Conservation (phyloP, 129 eudicot genomes). For the Dittrichia graveolens region DNA sequence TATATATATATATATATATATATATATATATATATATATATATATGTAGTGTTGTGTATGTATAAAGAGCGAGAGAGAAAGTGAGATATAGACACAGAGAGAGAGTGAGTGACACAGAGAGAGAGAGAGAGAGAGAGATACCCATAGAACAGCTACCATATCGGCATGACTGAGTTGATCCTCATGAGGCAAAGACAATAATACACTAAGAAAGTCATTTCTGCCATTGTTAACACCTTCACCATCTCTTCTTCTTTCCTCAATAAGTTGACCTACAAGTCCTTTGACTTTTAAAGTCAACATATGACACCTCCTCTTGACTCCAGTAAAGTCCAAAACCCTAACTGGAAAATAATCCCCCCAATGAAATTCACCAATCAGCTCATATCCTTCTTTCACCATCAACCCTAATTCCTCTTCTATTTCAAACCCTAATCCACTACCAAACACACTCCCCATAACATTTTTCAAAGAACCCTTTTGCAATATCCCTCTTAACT, state of each 20-base stretch:
- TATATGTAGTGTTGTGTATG: neutral
- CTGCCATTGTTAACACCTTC: slow-evolving; percentile 20
- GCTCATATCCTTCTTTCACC: slow-evolving; percentile 83
- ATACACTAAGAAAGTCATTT: slow-evolving; percentile 74
- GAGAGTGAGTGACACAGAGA: slow-evolving; percentile 32
- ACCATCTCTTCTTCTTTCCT: slow-evolving; percentile 47
- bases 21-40: neutral
- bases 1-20: too few relatives aligned
- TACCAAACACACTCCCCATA: slow-evolving; percentile 79
- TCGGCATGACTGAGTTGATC: slow-evolving; percentile 70
- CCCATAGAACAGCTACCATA: slow-evolving; percentile 84
- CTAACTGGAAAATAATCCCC: slow-evolving; percentile 65
- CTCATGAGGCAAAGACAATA: slow-evolving; percentile 71
- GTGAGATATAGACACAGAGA: slow-evolving; percentile 39
- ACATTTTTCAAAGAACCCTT: slow-evolving; percentile 65
- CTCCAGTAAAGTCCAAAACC: slow-evolving; percentile 66
- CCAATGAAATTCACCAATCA: slow-evolving; percentile 73
- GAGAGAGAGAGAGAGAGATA: slow-evolving; percentile 34
- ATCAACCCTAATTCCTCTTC: slow-evolving; percentile 57
- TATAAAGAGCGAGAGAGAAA: slow-evolving; percentile 22
- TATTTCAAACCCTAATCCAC: slow-evolving; percentile 46
- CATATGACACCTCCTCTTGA: slow-evolving; percentile 67
- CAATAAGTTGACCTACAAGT: slow-evolving; percentile 52
- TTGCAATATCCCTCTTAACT: slow-evolving; percentile 57
- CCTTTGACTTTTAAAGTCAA: slow-evolving; percentile 54